A percentile compares a stretch with the other conserved stretches of the same genome.
These are phyloP conservation scores for Scutellaria baicalensis DNA, from an alignment of 257 asterid species.

Conservation along the genomic window DNA sequence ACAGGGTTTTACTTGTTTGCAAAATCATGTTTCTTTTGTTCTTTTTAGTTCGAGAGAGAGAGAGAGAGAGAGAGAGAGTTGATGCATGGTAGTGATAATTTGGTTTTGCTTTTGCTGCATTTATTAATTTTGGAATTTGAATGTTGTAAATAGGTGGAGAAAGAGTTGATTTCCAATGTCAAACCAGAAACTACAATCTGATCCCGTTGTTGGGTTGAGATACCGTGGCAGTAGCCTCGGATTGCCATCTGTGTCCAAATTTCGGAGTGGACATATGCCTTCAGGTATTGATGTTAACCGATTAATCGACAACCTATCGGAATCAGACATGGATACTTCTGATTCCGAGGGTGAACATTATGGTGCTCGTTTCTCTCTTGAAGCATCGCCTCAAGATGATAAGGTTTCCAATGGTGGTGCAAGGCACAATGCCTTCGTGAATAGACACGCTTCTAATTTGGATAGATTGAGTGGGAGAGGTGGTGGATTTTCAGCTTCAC, in stretches of 20 bases:
- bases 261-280: conserved; percentile 57
- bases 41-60: neutral
- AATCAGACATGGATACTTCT: conserved; percentile 69
- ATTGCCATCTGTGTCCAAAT: conserved; percentile 44
- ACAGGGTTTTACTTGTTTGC: neutral
- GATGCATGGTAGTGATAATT: neutral
- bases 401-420: conserved; percentile 31
- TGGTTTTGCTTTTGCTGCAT: neutral
- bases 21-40: neutral
- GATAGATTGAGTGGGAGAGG: conserved; percentile 9
- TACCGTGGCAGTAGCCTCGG: conserved; percentile 41
- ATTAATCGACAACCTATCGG: conserved; percentile 27
- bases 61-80: neutral
- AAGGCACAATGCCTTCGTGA: neutral
- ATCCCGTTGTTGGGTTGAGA: conserved; percentile 32
- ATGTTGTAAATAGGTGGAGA: conserved; percentile 16
- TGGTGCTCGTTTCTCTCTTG: conserved; percentile 37
- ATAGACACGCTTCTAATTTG: neutral
- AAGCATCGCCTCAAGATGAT: conserved; percentile 78
- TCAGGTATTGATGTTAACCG: conserved; percentile 26
- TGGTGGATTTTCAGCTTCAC: conserved; percentile 1
- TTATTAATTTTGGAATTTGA: conserved; percentile 11
- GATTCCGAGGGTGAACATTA: conserved; percentile 50
- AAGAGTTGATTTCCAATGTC: conserved; percentile 32
- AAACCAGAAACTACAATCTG: conserved; percentile 31